Conservation (phyloP, 352 stramenopile species). For the Thraustochytrium striatum region DNA sequence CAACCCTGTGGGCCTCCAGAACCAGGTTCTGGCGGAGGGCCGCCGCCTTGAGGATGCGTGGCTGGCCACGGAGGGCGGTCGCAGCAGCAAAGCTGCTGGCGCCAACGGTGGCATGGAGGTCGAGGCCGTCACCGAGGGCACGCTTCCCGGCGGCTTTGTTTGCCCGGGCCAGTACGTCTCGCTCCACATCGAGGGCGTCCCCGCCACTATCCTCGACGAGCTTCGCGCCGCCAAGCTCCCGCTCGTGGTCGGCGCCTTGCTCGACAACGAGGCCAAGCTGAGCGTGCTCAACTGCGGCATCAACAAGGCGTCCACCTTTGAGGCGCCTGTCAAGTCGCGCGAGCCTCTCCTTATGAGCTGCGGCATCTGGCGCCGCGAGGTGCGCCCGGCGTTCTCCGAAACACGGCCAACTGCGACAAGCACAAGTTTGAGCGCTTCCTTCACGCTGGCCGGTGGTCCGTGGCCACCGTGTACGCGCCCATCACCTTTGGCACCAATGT, state of each 20-base stretch:
- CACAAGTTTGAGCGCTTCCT: slow-evolving; percentile 97
- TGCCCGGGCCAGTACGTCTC: slow-evolving; percentile 87
- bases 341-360: slow-evolving; percentile 90
- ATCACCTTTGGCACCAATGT: slow-evolving; percentile 90
- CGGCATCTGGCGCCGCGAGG: slow-evolving; percentile 88
- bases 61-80: neutral
- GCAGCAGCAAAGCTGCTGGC: neutral
- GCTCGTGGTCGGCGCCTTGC: slow-evolving; percentile 69
- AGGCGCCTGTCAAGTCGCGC: slow-evolving; percentile 86
- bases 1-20: slow-evolving; percentile 89
- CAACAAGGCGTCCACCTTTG: slow-evolving; percentile 54
- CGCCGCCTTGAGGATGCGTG: slow-evolving; percentile 47
- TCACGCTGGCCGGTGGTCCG: slow-evolving; percentile 78
- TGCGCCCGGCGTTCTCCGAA: slow-evolving; percentile 91
- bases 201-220: slow-evolving; percentile 36
- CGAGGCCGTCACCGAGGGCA: neutral
- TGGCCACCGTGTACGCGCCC: slow-evolving; percentile 77
- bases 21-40: slow-evolving; percentile 71
- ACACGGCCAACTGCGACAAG: slow-evolving; percentile 97
- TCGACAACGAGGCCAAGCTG: slow-evolving; percentile 86
- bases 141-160: slow-evolving; percentile 70
- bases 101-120: neutral
- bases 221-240: neutral
- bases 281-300: slow-evolving; percentile 96
- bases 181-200: slow-evolving; percentile 63